Base-by-base conservation (phyloP, 2,329 filamentous ascomycete species). In the Gaeumannomyces tritici region DNA sequence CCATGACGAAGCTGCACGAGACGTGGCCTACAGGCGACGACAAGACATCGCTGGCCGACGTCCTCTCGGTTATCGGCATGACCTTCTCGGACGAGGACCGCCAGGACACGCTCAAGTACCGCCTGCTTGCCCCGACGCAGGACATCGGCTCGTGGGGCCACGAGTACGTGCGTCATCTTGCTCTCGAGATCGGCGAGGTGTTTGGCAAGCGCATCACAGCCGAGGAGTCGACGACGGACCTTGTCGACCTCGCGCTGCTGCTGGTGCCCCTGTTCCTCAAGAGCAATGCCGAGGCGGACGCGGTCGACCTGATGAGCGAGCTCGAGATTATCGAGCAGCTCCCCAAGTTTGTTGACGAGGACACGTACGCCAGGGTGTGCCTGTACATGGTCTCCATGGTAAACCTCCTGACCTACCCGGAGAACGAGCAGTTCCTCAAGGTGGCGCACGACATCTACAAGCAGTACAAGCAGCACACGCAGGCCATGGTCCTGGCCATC, bases 371-470 rank as follows among this genome's bases (percentile, higher is more conserved):
- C 61, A 83, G 95, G 71, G 95, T 97, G 62, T 98, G 95, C 73
- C 79, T 99, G 68, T 99, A 99, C 79, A 96, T 99, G 89, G 91
- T 96, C 69, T 96, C 91, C 80, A 98, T 98, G 90, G 95, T 99
- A 68, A 96, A 95, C 72, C 85, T 99, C 26, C 86, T 99, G 74
- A 97, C 95, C 62, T 98, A 96, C 72, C 95, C 95, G 56, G 95
- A 99, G 76, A 97, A 99, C 76, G 91, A 97, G 73, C 88, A 90
- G 70, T 98, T 99, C 77, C 87, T 99, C 64, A 88, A 87, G 67
- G 96, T 93, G 9, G 93, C 93, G 59, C 95, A 98, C 78, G 84
- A 88, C 66, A 96, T 99, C 72, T 99, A 99, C 78, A 88, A 92
- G 69, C 84, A 90, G 69, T 96, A 97, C 80, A 90, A 95, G 71